Conservation (phyloP, 2,329 filamentous ascomycete genomes). For the Ascochyta viciae-villosae region DNA sequence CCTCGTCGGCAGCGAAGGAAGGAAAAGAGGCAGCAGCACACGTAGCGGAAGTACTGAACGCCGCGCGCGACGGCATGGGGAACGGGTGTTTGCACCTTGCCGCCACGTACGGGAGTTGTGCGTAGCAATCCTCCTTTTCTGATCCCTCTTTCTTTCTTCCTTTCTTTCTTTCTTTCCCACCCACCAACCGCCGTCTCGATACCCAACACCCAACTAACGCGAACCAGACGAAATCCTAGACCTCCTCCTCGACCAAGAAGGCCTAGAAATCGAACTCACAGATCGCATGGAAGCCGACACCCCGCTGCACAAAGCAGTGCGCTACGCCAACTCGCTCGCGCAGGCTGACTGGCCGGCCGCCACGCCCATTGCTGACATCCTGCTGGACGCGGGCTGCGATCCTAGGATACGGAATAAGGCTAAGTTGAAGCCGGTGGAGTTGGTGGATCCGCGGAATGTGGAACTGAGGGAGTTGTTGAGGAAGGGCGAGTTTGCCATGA, state of each 20-base stretch:
- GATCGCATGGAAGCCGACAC: conserved; percentile 77
- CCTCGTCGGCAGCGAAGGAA: conserved; percentile 54
- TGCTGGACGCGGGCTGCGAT: conserved; percentile 80
- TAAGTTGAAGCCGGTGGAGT: conserved; percentile 72
- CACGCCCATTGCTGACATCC: conserved; percentile 74
- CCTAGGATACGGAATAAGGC: conserved; percentile 73
- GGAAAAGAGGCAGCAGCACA: conserved; percentile 63
- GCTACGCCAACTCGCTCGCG: conserved; percentile 75
- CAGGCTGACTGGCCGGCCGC: conserved; percentile 72
- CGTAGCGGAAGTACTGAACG: conserved; percentile 81
- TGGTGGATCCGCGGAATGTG: conserved; percentile 74
- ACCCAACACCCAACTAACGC: too few species aligned
- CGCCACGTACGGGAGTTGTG: conserved; percentile 84
- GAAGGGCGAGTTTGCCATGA: conserved; percentile 72
- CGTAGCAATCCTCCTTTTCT: conserved; percentile 42
- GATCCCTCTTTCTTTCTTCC: background rate
- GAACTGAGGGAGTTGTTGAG: conserved; percentile 69
- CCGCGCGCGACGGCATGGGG: conserved; percentile 82
- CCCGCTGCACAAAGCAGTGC: conserved; percentile 78
- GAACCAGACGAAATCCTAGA: conserved; percentile 77
- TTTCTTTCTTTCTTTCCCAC: background rate
- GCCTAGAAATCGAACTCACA: conserved; percentile 83
- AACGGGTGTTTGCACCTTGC: conserved; percentile 91
- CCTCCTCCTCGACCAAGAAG: conserved; percentile 80
- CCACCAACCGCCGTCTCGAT: background rate